These are phyloP conservation scores for Jacaranda mimosifolia DNA, from an alignment of 257 asterid genomes.

Conservation along the genomic window DNA sequence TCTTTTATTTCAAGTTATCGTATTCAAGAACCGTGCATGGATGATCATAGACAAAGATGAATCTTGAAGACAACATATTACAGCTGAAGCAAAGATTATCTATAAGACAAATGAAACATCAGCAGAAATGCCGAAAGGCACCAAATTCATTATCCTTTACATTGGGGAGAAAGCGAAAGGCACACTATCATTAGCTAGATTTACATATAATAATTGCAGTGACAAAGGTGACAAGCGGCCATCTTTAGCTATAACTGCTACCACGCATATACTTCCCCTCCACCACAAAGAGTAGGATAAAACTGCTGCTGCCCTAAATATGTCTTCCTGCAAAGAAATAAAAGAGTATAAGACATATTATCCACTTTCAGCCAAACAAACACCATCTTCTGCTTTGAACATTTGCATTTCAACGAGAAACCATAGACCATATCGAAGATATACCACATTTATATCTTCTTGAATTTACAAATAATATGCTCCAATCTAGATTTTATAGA, in stretches of 20 bases:
- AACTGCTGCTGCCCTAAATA: conserved; percentile 24
- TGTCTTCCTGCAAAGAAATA: conserved; percentile 25
- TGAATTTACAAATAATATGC: too few relatives aligned
- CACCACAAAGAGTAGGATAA: conserved; percentile 10
- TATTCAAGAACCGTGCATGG: neutral
- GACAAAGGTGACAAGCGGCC: conserved; percentile 23
- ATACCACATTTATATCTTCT: too few relatives aligned
- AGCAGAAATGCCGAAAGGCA: conserved; percentile 21
- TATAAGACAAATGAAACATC: neutral
- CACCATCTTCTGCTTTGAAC: neutral
- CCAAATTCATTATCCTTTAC: conserved; percentile 15
- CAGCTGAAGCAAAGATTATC: neutral
- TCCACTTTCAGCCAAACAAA: neutral
- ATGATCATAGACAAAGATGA: neutral
- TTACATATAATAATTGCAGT: neutral
- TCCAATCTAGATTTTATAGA: too few relatives aligned
- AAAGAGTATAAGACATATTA: neutral
- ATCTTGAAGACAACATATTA: neutral
- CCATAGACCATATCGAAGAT: too few relatives aligned
- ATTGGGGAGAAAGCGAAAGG: neutral
- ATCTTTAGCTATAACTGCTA: conserved; percentile 21
- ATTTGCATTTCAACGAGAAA: too few relatives aligned
- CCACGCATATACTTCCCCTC: neutral
- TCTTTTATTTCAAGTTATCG: too few relatives aligned
- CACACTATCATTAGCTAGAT: conserved; percentile 17